Evolutionary conservation across 2,329 filamentous ascomycete species (phyloP).

Genomic region (Sordariomycetes sp.): DNA sequence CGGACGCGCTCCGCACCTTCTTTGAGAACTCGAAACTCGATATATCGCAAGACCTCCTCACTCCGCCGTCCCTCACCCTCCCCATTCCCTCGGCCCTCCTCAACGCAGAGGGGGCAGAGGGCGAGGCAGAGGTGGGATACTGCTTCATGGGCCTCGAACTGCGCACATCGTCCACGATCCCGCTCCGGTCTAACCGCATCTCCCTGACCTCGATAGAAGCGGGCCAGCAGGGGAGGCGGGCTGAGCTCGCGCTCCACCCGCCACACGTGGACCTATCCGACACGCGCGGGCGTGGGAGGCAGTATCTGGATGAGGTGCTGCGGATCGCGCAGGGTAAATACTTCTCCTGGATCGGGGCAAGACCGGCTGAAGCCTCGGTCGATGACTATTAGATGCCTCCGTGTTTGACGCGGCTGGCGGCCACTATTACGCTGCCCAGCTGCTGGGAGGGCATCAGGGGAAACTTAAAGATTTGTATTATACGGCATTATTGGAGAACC

Average conservation of each 20-base stretch:
- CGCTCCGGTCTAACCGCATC: conserved; percentile 32
- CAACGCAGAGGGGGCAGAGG: background rate
- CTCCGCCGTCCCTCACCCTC: conserved; percentile 32
- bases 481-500: too few relatives aligned
- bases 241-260: conserved; percentile 36
- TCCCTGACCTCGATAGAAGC: conserved; percentile 41
- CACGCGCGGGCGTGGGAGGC: background rate
- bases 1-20: conserved; percentile 25
- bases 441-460: too few relatives aligned
- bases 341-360: conserved; percentile 19
- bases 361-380: background rate
- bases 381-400: background rate
- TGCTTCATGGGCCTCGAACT: conserved; percentile 42
- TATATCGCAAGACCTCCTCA: conserved; percentile 29
- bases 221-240: conserved; percentile 37
- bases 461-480: too few relatives aligned
- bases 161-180: conserved; percentile 30
- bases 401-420: too few relatives aligned
- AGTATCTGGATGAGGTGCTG: conserved; percentile 17
- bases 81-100: conserved; percentile 21
- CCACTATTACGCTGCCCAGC: too few relatives aligned
- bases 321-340: conserved; percentile 17
- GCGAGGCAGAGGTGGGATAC: conserved; percentile 15
- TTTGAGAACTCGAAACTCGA: conserved; percentile 32
- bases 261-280: background rate